A percentile compares a stretch with the other conserved stretches of the same genome.
phyloP scores from a whole-genome alignment of 495 filamentous ascomycete genomes.

The Cercophora samala region DNA sequence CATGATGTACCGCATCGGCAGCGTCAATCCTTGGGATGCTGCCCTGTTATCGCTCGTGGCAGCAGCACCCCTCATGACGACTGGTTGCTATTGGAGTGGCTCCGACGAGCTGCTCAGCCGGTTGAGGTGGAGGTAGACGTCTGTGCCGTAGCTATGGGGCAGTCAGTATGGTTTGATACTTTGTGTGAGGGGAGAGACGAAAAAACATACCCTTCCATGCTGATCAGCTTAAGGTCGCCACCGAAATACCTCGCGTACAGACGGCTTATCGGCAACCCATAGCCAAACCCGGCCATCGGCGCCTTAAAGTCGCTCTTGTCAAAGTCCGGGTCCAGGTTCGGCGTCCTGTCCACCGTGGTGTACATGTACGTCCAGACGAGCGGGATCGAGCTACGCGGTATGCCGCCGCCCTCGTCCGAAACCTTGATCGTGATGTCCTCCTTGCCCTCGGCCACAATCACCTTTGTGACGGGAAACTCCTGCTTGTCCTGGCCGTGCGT shows the following conservation, averaged over 20 bases:
- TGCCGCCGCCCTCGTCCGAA: slow-evolving; percentile 93
- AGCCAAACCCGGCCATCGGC: slow-evolving; percentile 98
- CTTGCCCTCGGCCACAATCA: slow-evolving; percentile 93
- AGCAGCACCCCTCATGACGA: slow-evolving; percentile 78
- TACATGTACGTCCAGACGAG: slow-evolving; percentile 99
- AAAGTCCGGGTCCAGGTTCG: slow-evolving; percentile 92
- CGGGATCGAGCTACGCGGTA: slow-evolving; percentile 85
- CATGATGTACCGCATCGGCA: slow-evolving; percentile 55
- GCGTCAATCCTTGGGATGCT: slow-evolving; percentile 84
- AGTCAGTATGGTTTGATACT: not conserved
- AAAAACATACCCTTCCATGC: slow-evolving; percentile 90
- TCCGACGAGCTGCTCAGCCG: slow-evolving; percentile 91
- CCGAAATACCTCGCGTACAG: slow-evolving; percentile 97
- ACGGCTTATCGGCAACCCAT: slow-evolving; percentile 87
- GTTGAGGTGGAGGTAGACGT: slow-evolving; percentile 97
- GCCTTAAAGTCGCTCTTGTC: slow-evolving; percentile 99
- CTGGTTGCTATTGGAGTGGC: slow-evolving; percentile 96
- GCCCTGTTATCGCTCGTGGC: slow-evolving; percentile 16
- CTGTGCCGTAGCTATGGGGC: slow-evolving; percentile 79
- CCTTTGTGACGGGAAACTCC: slow-evolving; percentile 92
- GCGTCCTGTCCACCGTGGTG: slow-evolving; percentile 94
- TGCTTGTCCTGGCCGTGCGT: slow-evolving; percentile 92
- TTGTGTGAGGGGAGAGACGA: not conserved
- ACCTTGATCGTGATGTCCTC: slow-evolving; percentile 99
- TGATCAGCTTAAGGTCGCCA: slow-evolving; percentile 94